Base-by-base conservation (phyloP, 768 basidiomycete species). In the Pleurotus pulmonarius region DNA sequence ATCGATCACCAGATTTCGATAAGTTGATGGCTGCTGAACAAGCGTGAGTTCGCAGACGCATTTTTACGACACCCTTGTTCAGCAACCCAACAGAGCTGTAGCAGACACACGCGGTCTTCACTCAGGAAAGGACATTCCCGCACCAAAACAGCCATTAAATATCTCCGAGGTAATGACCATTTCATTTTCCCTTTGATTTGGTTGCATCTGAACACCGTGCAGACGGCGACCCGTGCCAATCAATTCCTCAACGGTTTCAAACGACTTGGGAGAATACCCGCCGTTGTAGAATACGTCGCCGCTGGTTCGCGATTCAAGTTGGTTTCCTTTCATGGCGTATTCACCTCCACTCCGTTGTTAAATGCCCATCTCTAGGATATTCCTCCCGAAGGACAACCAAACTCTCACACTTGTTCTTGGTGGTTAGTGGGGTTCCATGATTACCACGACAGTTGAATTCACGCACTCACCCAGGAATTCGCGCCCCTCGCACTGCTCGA, bases 221-320 rank as follows among this genome's bases (percentile, higher is more conserved):
- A 92, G 86, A 82, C 83, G 24, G 78, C 73, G 56, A 72, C 78
- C 55, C 88, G 94, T 54, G 96, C 95, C 1, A 83, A 82, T 24
- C 90, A 92, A 52, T 98, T 94, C 73, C 71, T 98, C 41, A 90
- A 90, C 56, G 82, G 88, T 43, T 95, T 98, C 79, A 98, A 97
- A 72, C 87, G 96, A 25, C 74, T 85, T 49, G 94, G 95, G 5
- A 83, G 81, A 60, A 83, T 95, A 55, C 78, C 87, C 1, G 97
- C 90, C 7, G 75, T 96, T 8, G 92, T 98, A 15, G 95, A 98
- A 40, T 97, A 92, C 66, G 94, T 98, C 53, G 86, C 94, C 41
- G 84, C 93, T 37, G 96, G 95, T 24, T 97, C 95, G 9, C 85
- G 96, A 53, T 98, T 95, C 85, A 99, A 94, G 93, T 92, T 56